Conservation (phyloP, 768 basidiomycete species). For the Mycena pura region DNA sequence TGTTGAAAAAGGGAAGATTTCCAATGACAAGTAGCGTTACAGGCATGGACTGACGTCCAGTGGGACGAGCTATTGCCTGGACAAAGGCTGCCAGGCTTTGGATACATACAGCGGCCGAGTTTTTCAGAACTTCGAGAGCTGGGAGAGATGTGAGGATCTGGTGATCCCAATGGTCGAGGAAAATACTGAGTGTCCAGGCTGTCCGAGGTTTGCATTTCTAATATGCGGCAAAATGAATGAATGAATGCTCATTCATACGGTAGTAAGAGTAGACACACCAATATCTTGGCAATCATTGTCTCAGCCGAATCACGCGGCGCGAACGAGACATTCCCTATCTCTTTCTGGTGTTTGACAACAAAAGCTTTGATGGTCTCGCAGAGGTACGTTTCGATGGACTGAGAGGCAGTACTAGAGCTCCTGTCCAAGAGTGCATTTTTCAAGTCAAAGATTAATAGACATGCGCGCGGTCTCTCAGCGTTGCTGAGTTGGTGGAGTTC, state of each 20-base stretch:
- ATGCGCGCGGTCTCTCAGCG: not conserved
- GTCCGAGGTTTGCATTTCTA: not conserved
- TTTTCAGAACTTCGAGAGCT: no score
- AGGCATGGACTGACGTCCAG: no score
- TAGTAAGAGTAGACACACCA: not conserved
- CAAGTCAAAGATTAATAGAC: not conserved
- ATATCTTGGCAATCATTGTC: not conserved
- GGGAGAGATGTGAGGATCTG: not conserved
- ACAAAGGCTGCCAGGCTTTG: not conserved
- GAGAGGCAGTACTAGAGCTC: not conserved
- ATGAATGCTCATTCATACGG: no score
- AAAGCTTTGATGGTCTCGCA: not conserved
- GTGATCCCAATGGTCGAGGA: slow-evolving; percentile 5
- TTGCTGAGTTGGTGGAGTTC: not conserved
- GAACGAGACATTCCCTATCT: not conserved
- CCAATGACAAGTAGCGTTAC: not conserved
- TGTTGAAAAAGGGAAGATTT: not conserved
- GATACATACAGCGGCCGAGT: not conserved
- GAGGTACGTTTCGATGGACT: not conserved
- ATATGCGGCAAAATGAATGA: not conserved
- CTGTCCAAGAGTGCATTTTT: not conserved
- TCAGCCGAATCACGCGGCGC: not conserved
- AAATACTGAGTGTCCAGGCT: no score
- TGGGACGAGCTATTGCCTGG: no score
- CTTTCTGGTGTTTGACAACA: not conserved